phyloP scores from a whole-genome alignment of 768 basidiomycete species.

The Amylocystis lapponica region DNA sequence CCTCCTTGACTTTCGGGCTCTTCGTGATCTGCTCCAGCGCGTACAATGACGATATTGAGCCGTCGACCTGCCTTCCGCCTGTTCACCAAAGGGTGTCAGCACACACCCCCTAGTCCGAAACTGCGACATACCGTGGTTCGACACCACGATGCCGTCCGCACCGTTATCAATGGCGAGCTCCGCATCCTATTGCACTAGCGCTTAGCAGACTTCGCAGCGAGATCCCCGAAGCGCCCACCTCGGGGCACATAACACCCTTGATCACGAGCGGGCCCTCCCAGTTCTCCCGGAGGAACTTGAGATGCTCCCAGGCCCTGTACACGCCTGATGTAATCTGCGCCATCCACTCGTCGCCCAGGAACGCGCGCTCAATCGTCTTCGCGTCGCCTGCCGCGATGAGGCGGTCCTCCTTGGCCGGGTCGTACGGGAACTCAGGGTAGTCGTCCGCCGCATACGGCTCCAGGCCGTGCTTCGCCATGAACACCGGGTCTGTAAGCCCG shows the following conservation, averaged over 20 bases:
- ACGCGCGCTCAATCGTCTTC: constrained; percentile 30
- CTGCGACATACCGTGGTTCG: constrained; percentile 60
- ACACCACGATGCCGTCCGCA: constrained; percentile 71
- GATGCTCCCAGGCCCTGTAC: constrained; percentile 66
- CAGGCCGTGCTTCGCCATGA: constrained; percentile 54
- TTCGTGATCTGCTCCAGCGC: constrained; percentile 65
- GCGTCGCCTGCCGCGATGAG: constrained; percentile 42
- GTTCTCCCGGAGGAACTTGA: constrained; percentile 59
- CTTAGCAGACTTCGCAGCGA: background rate
- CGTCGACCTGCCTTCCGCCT: constrained; percentile 77
- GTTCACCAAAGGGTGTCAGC: background rate
- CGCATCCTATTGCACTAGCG: constrained; percentile 42
- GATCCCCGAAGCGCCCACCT: constrained; percentile 31
- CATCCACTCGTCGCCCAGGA: constrained; percentile 58
- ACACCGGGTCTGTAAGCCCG: constrained; percentile 70
- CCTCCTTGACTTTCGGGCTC: constrained; percentile 50
- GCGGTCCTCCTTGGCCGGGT: constrained; percentile 40
- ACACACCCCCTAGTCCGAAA: background rate
- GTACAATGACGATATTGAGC: constrained; percentile 66
- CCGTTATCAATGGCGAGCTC: constrained; percentile 60
- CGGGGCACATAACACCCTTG: constrained; percentile 69
- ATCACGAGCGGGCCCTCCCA: constrained; percentile 77
- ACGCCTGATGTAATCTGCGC: constrained; percentile 55
- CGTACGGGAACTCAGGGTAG: constrained; percentile 52
- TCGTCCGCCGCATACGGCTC: constrained; percentile 37